Percentiles rank a stretch among this genome's conserved stretches.
Conservation (phyloP, 169 alveolate species). For the Eimeria sp. region DNA sequence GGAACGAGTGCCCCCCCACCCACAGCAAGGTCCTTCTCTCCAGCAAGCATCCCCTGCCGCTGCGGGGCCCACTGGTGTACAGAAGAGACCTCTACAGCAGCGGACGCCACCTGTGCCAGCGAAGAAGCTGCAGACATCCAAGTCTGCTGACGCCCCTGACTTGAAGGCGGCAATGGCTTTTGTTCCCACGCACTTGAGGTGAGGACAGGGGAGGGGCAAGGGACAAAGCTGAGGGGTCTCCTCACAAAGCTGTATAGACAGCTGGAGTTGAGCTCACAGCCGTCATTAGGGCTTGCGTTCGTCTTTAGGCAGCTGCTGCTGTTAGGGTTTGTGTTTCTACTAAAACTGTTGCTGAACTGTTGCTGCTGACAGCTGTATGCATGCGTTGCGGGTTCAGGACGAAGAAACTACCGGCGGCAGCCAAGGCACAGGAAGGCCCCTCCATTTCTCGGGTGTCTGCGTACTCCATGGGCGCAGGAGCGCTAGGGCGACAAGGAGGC, state of each 20-base stretch:
- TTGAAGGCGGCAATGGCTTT: conserved; percentile 56
- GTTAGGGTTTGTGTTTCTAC: background rate
- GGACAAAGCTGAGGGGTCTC: background rate
- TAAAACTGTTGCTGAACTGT: background rate
- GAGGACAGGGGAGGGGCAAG: background rate
- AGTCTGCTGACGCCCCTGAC: background rate
- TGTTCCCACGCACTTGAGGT: conserved; percentile 61
- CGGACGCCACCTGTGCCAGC: conserved; percentile 29
- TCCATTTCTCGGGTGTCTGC: conserved; percentile 64
- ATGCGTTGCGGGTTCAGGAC: conserved; percentile 3
- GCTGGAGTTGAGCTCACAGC: conserved; percentile 4
- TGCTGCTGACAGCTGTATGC: background rate
- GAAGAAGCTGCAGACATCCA: conserved; percentile 1
- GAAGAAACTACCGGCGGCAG: conserved; percentile 60
- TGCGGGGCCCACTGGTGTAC: conserved; percentile 1
- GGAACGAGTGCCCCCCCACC: conserved; percentile 24
- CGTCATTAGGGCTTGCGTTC: background rate
- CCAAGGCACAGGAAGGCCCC: conserved; percentile 31
- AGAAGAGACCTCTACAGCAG: conserved; percentile 27
- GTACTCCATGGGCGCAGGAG: conserved; percentile 47
- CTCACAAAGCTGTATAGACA: background rate
- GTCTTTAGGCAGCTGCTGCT: background rate
- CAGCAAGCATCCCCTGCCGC: background rate
- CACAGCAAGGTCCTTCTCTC: conserved; percentile 1
- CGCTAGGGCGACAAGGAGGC: conserved; percentile 55